Evolutionary conservation across 345 rosid genomes (phyloP), one percentile per base, ranked within the genome.

Genomic region (Pistacia integerrima): DNA sequence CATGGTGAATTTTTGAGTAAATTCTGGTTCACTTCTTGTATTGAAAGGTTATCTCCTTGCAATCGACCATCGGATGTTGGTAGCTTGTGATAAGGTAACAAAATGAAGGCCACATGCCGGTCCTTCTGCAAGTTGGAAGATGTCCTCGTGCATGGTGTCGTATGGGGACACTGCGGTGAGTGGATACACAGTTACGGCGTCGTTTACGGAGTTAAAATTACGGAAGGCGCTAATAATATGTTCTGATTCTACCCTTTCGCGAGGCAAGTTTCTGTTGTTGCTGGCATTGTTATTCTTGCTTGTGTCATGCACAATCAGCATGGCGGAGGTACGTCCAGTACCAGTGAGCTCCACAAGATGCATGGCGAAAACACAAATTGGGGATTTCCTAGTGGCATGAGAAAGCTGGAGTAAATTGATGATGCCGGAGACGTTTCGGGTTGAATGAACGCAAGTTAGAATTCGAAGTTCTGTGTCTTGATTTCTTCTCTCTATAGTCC

Each of bases 121-220:
- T 84, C 87, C 76, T 77, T 77, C 80, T 8, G 81, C 83, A 1
- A 74, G 41, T 25, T 74, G 75, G 67, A 75, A 17, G 66, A 82
- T 49, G 55, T 84, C 87, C 36, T 78, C 84, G 48, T 84, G 76
- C 77, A 84, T 84, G 14, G 79, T 73, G 54, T 73, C 4, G 63
- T 77, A 84, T 4, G 85, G 78, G 10, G 87, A 84, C 9, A 82
- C 77, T 0, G 48, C 80, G 0, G 85, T 82, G 64, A 82, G 75
- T 3, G 85, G 79, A 10, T 76, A 77, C 3, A 79, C 65, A 9
- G 82, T 17, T 5, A 79, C 73, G 0, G 44, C 65, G 0, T 64
- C n/a, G 20, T 35, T 60, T 38, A 22, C 20, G 9, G n/a, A 30
- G 28, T 77, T 76, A 4, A 54, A 79, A 10, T n/a, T 35, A 12